Conservation (phyloP, 169 alveolate genomes). For the Cryptosporidium canis region DNA sequence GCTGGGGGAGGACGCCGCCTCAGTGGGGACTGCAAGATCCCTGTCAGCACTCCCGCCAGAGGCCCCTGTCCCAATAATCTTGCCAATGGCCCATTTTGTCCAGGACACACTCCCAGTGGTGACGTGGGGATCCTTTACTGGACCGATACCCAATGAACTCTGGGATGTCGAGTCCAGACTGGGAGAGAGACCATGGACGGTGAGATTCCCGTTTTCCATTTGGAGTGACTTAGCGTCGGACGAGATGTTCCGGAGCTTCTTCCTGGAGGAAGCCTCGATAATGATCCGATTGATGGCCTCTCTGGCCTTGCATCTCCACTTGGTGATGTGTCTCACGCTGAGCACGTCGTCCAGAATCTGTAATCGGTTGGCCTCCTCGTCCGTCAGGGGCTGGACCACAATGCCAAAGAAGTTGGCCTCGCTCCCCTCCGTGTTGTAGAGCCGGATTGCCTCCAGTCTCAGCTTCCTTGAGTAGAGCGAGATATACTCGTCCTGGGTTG, state of each 20-base stretch:
- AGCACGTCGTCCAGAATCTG: slow-evolving; percentile 55
- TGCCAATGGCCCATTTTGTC: slow-evolving; percentile 69
- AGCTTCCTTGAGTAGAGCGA: slow-evolving; percentile 55
- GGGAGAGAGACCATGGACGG: background rate
- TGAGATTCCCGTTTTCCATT: slow-evolving; percentile 61
- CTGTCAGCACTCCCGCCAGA: background rate
- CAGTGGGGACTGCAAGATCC: background rate
- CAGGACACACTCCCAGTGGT: background rate
- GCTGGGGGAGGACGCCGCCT: slow-evolving; percentile 32
- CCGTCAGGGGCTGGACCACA: slow-evolving; percentile 18
- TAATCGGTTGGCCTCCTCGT: slow-evolving; percentile 3
- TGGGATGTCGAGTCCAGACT: background rate
- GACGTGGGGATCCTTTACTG: background rate
- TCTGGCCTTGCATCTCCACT: slow-evolving; percentile 66
- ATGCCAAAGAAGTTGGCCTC: slow-evolving; percentile 56
- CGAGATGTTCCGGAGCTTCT: slow-evolving; percentile 29
- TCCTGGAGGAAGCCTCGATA: slow-evolving; percentile 69
- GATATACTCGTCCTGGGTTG: slow-evolving; percentile 66
- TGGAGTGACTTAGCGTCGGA: slow-evolving; percentile 54
- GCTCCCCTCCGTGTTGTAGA: slow-evolving; percentile 30
- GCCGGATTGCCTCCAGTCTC: slow-evolving; percentile 29
- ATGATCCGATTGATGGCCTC: slow-evolving; percentile 57
- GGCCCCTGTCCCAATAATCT: slow-evolving; percentile 24
- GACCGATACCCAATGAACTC: background rate
- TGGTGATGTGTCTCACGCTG: slow-evolving; percentile 53